Conservation (phyloP, 176 grass and related monocot species). For the Leersia perrieri region DNA sequence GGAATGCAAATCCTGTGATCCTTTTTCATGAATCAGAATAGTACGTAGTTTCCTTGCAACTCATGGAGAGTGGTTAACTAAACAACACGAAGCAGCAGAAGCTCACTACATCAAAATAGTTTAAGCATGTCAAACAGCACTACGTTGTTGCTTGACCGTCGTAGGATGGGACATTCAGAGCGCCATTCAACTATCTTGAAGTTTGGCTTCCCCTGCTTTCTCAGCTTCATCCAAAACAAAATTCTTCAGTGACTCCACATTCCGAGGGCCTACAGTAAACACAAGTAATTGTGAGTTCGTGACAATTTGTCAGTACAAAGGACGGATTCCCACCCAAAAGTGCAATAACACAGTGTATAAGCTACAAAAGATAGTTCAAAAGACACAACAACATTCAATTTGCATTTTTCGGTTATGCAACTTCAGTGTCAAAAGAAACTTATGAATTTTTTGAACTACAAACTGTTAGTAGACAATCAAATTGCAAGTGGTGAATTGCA, state of each 20-base stretch:
- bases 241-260: slow-evolving; percentile 76
- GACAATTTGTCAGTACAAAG: no score
- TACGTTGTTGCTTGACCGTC: neutral
- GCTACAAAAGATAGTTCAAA: neutral
- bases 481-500: neutral
- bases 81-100: neutral
- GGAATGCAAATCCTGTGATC: neutral
- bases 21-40: neutral
- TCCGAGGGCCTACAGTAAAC: slow-evolving; percentile 57
- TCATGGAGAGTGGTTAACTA: neutral
- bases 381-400: neutral
- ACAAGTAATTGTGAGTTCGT: no score
- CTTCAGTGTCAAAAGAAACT: neutral
- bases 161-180: neutral
- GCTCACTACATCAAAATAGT: neutral
- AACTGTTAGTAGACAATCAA: neutral
- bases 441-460: neutral
- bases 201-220: slow-evolving; percentile 53
- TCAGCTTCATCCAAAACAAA: slow-evolving; percentile 78
- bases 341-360: neutral
- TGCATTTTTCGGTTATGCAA: neutral
- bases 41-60: slow-evolving; percentile 3
- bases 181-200: slow-evolving; percentile 32
- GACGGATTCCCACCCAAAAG: neutral
- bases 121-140: neutral